Conservation (phyloP, 768 basidiomycete species). For the Pleurotus citrinopileatus region DNA sequence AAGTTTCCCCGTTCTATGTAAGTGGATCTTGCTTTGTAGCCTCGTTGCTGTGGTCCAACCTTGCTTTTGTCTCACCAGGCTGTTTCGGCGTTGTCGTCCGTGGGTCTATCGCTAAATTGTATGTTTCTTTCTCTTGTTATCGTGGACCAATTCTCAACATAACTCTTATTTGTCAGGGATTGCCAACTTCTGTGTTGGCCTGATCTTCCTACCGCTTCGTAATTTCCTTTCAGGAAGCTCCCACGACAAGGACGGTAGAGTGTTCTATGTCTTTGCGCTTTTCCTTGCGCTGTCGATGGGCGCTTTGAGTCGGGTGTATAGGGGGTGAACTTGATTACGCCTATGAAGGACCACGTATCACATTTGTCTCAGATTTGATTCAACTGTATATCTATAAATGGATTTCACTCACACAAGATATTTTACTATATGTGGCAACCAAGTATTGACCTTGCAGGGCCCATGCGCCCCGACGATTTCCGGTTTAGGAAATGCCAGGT, state of each 20-base stretch:
- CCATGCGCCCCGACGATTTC: too few species aligned
- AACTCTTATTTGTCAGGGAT: conserved; percentile 51
- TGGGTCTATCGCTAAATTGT: conserved; percentile 74
- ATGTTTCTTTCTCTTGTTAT: conserved; percentile 21
- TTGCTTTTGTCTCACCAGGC: conserved; percentile 41
- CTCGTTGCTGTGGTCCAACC: too few species aligned
- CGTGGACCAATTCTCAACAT: conserved; percentile 8
- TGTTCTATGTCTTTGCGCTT: conserved; percentile 83
- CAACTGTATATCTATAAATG: too few species aligned
- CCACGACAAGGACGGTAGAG: conserved; percentile 68
- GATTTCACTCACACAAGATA: too few species aligned
- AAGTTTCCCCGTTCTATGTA: conserved; percentile 80
- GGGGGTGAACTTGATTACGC: conserved; percentile 20
- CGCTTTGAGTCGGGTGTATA: conserved; percentile 36
- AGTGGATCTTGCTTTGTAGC: too few species aligned
- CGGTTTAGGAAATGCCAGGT: too few species aligned
- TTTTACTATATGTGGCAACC: too few species aligned
- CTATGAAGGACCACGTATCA: too few species aligned
- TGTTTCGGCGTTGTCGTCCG: conserved; percentile 76
- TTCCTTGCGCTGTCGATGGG: conserved; percentile 43
- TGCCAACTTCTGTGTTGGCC: conserved; percentile 79
- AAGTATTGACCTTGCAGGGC: too few species aligned
- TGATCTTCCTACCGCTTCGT: conserved; percentile 82
- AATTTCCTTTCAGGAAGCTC: conserved; percentile 66
- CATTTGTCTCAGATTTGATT: not conserved